A percentile compares a stretch with the other conserved stretches of the same genome.
phyloP scores from a whole-genome alignment of 2,329 filamentous ascomycete species.

The Arachnomyces sp. region DNA sequence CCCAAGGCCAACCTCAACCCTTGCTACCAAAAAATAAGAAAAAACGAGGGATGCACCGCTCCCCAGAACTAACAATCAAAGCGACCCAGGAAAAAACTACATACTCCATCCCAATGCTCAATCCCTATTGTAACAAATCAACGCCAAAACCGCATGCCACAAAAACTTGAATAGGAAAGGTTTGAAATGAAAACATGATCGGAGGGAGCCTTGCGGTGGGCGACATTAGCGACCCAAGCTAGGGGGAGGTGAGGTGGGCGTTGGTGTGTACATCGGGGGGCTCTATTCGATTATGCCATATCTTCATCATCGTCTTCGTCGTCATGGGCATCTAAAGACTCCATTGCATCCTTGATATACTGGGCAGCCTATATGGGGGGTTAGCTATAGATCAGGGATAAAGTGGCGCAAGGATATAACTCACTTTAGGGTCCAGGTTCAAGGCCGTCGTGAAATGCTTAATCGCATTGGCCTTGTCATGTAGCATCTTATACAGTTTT shows the following conservation, averaged over 20 bases:
- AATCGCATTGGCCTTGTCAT: conserved; percentile 64
- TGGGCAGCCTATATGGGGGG: conserved; percentile 60
- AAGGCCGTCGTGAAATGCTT: conserved; percentile 89
- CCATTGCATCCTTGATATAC: conserved; percentile 94
- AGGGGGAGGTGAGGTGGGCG: not conserved
- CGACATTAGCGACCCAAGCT: not conserved
- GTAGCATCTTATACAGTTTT: conserved; percentile 49
- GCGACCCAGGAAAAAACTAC: no score
- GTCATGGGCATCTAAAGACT: conserved; percentile 72
- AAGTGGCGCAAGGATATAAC: conserved; percentile 17
- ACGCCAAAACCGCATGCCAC: no score
- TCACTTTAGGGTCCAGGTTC: conserved; percentile 92
- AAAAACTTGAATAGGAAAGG: no score
- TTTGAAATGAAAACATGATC: not conserved
- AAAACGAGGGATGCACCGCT: no score
- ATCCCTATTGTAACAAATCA: no score
- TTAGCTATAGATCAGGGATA: conserved; percentile 2
- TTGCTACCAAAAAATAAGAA: no score
- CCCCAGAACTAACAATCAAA: no score
- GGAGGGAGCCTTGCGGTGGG: not conserved
- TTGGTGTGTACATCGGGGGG: not conserved
- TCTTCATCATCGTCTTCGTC: conserved; percentile 54
- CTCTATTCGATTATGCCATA: conserved; percentile 30
- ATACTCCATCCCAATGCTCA: no score
- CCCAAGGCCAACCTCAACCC: no score